These are phyloP conservation scores for Metschnikowia reukaufii DNA, from an alignment of 805 yeast species.

Conservation along the genomic window DNA sequence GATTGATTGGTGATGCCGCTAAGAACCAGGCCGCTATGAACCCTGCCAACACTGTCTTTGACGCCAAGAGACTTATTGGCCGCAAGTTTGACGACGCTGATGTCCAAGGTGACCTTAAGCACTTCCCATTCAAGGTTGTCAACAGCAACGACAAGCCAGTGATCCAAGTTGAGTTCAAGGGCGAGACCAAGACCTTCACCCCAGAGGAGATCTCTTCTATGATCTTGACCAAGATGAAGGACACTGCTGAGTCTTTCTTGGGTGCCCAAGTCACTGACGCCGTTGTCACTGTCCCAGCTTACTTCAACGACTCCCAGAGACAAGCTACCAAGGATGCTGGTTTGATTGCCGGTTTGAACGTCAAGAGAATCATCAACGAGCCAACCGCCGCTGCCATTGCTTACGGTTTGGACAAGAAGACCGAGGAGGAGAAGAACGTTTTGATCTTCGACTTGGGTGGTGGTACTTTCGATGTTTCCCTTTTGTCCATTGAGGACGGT, in stretches of 20 bases:
- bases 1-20: conserved; percentile 36
- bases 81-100: conserved; percentile 29
- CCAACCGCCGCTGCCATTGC: conserved; percentile 50
- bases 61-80: conserved; percentile 37
- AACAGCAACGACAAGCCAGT: conserved; percentile 32
- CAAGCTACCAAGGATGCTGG: conserved; percentile 95
- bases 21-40: conserved; percentile 37
- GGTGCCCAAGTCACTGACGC: conserved; percentile 79
- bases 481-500: conserved; percentile 49
- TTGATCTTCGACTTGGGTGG: conserved; percentile 51
- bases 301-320: conserved; percentile 91
- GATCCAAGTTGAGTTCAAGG: conserved; percentile 33
- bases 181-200: conserved; percentile 34
- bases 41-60: conserved; percentile 35
- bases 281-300: conserved; percentile 91
- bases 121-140: conserved; percentile 34
- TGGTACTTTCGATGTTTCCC: conserved; percentile 50
- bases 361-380: conserved; percentile 86
- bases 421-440: conserved; percentile 61
- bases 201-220: conserved; percentile 34
- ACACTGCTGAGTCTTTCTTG: conserved; percentile 71
- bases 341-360: conserved; percentile 85
- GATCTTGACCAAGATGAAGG: conserved; percentile 35
- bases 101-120: conserved; percentile 32
- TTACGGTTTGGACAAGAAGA: conserved; percentile 47